These are phyloP conservation scores for Fusarium oxysporum DNA, from an alignment of 2,329 filamentous ascomycete genomes.

Conservation along the genomic window DNA sequence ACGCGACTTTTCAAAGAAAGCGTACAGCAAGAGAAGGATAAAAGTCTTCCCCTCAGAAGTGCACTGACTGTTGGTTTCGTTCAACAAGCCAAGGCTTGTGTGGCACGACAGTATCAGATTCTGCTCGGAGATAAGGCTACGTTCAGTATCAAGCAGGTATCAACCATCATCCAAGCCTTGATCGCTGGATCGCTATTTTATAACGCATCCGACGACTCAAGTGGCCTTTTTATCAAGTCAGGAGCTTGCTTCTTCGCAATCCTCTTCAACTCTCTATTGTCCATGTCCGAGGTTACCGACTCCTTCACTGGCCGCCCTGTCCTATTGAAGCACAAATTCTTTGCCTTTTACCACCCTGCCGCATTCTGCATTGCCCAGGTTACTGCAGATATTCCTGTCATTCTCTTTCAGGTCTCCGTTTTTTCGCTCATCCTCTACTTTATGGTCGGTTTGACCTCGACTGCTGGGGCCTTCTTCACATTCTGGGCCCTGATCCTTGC, in stretches of 20 bases:
- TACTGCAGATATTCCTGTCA: slow-evolving; percentile 64
- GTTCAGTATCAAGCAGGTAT: slow-evolving; percentile 71
- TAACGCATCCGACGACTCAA: slow-evolving; percentile 66
- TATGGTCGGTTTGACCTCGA: slow-evolving; percentile 67
- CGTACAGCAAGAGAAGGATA: slow-evolving; percentile 66
- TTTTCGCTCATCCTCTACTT: slow-evolving; percentile 73
- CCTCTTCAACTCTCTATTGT: slow-evolving; percentile 70
- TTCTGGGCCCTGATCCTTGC: slow-evolving; percentile 67
- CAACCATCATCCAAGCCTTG: slow-evolving; percentile 68
- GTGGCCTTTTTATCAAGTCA: slow-evolving; percentile 71
- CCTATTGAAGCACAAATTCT: slow-evolving; percentile 67
- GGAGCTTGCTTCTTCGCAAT: slow-evolving; percentile 74
- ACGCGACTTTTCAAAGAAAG: slow-evolving; percentile 66
- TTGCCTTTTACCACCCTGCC: slow-evolving; percentile 69
- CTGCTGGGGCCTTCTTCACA: slow-evolving; percentile 69
- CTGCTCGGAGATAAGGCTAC: slow-evolving; percentile 73
- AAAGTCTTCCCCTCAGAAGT: slow-evolving; percentile 63
- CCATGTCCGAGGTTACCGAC: slow-evolving; percentile 74
- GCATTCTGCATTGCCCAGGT: slow-evolving; percentile 69
- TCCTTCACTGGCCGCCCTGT: slow-evolving; percentile 72
- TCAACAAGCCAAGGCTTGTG: slow-evolving; percentile 66
- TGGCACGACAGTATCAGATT: slow-evolving; percentile 73
- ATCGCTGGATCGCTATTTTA: slow-evolving; percentile 77
- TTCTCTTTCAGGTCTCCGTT: slow-evolving; percentile 66
- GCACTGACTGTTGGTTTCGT: slow-evolving; percentile 66